Evolutionary conservation across 352 stramenopile species (phyloP).

Genomic region (Phytophthora boehmeriae): DNA sequence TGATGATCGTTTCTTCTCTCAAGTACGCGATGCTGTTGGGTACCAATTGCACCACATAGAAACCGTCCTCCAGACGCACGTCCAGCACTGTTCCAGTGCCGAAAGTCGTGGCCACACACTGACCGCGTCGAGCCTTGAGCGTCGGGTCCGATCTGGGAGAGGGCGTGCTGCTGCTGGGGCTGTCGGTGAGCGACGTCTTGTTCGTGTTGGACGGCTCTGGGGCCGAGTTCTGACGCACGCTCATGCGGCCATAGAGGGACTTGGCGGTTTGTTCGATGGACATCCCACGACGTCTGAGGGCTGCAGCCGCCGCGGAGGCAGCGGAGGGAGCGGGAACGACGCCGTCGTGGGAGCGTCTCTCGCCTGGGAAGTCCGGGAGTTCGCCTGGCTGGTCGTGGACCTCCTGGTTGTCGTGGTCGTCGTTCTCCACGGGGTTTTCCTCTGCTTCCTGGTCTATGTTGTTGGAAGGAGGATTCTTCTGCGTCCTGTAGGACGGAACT

Average conservation of each 20-base stretch:
- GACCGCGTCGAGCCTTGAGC: constrained; percentile 55
- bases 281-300: constrained; percentile 49
- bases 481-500: constrained; percentile 51
- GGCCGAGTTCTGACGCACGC: constrained; percentile 48
- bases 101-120: constrained; percentile 79
- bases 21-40: constrained; percentile 77
- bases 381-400: constrained; percentile 45
- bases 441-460: constrained; percentile 29
- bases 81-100: constrained; percentile 79
- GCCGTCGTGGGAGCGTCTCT: constrained; percentile 56
- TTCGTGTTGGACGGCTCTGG: constrained; percentile 24
- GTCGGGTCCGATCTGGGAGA: constrained; percentile 43
- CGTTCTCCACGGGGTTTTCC: constrained; percentile 31
- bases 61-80: constrained; percentile 69
- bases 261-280: constrained; percentile 60
- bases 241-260: constrained; percentile 61
- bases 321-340: constrained; percentile 33
- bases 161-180: constrained; percentile 10
- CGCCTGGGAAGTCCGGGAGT: constrained; percentile 47
- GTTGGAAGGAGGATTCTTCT: constrained; percentile 39
- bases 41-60: constrained; percentile 80
- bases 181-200: constrained; percentile 39
- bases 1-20: constrained; percentile 65
- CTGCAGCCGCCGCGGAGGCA: constrained; percentile 29
- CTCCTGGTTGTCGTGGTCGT: constrained; percentile 41